Percentiles rank a stretch among this genome's conserved stretches.
Conservation (phyloP, 768 basidiomycete genomes). For the Podaxis sp. region DNA sequence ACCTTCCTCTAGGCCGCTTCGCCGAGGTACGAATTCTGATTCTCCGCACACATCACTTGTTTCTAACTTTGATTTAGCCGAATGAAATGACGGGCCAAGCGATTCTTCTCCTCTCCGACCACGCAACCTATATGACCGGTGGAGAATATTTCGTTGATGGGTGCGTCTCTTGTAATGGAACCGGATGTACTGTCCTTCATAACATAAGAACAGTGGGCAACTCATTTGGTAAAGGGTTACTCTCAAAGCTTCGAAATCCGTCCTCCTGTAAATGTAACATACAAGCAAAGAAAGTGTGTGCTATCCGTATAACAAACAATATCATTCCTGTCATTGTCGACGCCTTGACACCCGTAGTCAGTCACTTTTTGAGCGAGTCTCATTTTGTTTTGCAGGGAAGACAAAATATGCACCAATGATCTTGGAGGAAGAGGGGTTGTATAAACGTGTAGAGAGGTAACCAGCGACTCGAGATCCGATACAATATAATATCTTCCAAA, state of each 20-base stretch:
- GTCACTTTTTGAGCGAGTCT: too few relatives aligned
- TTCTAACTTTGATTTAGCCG: constrained; percentile 34
- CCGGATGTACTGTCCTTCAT: not conserved
- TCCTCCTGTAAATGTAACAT: not conserved
- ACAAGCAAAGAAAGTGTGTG: not conserved
- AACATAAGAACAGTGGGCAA: constrained; percentile 15
- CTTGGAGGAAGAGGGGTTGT: too few relatives aligned
- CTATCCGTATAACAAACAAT: too few relatives aligned
- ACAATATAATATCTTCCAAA: too few relatives aligned
- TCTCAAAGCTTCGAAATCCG: too few relatives aligned
- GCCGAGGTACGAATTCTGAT: constrained; percentile 39
- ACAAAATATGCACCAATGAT: too few relatives aligned
- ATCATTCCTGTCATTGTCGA: too few relatives aligned
- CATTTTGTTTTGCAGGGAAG: too few relatives aligned
- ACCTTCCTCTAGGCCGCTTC: constrained; percentile 56
- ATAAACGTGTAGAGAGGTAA: too few relatives aligned
- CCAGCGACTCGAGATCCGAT: too few relatives aligned
- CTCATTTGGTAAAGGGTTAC: constrained; percentile 26
- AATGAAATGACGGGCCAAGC: constrained; percentile 58
- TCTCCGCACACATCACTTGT: not conserved
- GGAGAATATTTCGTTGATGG: constrained; percentile 58
- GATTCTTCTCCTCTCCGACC: constrained; percentile 50
- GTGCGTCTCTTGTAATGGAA: constrained; percentile 29
- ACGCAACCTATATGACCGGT: constrained; percentile 59
- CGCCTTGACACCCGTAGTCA: too few relatives aligned